phyloP scores from a whole-genome alignment of 768 basidiomycete species.

The Rickenella mellea region DNA sequence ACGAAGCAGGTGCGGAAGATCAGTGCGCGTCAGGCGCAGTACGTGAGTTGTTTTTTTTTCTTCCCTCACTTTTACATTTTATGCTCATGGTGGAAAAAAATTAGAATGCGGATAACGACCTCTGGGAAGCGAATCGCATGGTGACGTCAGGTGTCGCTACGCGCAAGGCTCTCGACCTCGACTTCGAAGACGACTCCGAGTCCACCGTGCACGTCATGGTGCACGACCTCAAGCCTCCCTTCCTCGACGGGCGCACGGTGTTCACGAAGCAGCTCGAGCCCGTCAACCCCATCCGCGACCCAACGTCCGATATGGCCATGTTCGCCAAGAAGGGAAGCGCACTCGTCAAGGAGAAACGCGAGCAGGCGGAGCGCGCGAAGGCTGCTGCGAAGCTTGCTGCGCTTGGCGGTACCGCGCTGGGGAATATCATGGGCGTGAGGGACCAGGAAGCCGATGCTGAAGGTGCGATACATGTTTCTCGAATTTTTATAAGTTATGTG shows the following conservation, averaged over 20 bases:
- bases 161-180: constrained; percentile 77
- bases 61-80: background rate
- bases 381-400: constrained; percentile 93
- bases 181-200: constrained; percentile 94
- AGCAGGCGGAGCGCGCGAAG: constrained; percentile 92
- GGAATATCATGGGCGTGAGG: constrained; percentile 95
- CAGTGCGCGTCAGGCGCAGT: constrained; percentile 93
- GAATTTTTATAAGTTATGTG: constrained; percentile 26
- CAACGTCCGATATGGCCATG: constrained; percentile 88
- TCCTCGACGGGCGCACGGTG: constrained; percentile 91
- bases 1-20: constrained; percentile 81
- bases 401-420: constrained; percentile 86
- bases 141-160: constrained; percentile 90
- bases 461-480: constrained; percentile 43
- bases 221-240: constrained; percentile 94
- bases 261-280: constrained; percentile 96
- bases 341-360: constrained; percentile 90
- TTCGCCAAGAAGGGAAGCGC: constrained; percentile 97
- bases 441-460: constrained; percentile 91
- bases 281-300: constrained; percentile 91
- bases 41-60: constrained; percentile 40
- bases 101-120: constrained; percentile 94
- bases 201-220: constrained; percentile 97
- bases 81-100: constrained; percentile 12
- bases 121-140: constrained; percentile 99